Base-by-base conservation (phyloP, 768 basidiomycete species). In the Amanita thiersii region DNA sequence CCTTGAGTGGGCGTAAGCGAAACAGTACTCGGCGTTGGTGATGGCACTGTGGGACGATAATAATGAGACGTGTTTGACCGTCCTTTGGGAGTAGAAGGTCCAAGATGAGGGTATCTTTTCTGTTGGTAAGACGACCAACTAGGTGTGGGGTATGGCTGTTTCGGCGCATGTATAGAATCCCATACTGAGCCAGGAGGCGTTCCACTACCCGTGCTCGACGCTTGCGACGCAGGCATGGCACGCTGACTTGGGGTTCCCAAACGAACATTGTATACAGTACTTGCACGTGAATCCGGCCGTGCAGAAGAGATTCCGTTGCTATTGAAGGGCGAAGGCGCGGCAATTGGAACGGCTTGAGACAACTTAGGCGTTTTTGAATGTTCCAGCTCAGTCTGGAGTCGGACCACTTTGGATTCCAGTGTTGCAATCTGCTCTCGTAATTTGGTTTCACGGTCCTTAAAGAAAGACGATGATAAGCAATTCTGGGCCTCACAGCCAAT, bases 21-120 rank as follows among this genome's bases (percentile, higher is more conserved):
- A n/a, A 81, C 79, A 1, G 66, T 74, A 52, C 88, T 90, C 18
- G 77, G 79, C 19, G 87, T 79, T 5, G 88, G 88, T 1, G 87
- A 90, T 10, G 79, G 69, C 14, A 64, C 55, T 30, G 64, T 60
- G 2, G 60, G 55, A 21, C 65, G 64, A 29, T 50, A 51, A 24
- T 55, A 52, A 17, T 49, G 44, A 29, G 56, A 54, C 30, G 46
- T 40, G 39, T 57, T 53, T 25, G 54, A 54, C 31, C 53, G 57
- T 32, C 56, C 55, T 50, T 63, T 69, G 9, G 65, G 63, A 26
- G 63, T 61, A 8, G 61, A 54, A 19, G 61, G 65, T 15, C 57
- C 61, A 25, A 64, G 52, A 35, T 54, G 48, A 17, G 63, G 52
- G 46, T 70, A 70, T 30, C 61, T 65, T 44, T 59, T 45, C 12